A percentile compares a stretch with the other conserved stretches of the same genome.
Conservation (phyloP, 2,329 filamentous ascomycete genomes). For the Aspergillus sp. region DNA sequence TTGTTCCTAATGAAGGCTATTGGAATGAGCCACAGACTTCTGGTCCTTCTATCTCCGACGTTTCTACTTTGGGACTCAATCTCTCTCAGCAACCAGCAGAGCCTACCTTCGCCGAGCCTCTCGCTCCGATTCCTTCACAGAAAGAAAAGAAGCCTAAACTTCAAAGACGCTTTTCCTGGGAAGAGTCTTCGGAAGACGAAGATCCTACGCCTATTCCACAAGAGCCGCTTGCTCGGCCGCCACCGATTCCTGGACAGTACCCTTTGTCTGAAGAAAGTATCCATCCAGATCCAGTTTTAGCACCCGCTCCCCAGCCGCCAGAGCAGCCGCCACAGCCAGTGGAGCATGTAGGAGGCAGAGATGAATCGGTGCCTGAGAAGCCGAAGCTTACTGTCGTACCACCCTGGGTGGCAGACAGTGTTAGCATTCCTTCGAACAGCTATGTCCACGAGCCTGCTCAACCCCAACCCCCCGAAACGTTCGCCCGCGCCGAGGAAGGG, state of each 20-base stretch:
- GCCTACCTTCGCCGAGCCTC: not conserved
- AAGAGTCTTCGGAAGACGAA: slow-evolving; percentile 34
- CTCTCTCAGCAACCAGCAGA: slow-evolving; percentile 15
- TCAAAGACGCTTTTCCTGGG: slow-evolving; percentile 51
- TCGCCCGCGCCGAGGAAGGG: slow-evolving; percentile 16
- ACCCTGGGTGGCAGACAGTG: slow-evolving; percentile 25
- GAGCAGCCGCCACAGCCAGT: slow-evolving; percentile 14
- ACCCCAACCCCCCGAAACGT: slow-evolving; percentile 14
- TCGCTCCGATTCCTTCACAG: slow-evolving; percentile 15
- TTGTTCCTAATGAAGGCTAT: slow-evolving; percentile 43
- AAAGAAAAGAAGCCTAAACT: slow-evolving; percentile 31
- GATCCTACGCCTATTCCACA: slow-evolving; percentile 22
- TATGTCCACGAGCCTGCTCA: slow-evolving; percentile 21
- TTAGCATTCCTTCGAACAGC: slow-evolving; percentile 21
- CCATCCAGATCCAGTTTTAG: slow-evolving; percentile 13
- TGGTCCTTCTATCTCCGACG: slow-evolving; percentile 25
- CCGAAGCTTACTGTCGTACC: slow-evolving; percentile 39
- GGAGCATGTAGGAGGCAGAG: slow-evolving; percentile 2
- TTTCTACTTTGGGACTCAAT: slow-evolving; percentile 18
- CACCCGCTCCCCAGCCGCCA: slow-evolving; percentile 13
- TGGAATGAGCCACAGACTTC: slow-evolving; percentile 35
- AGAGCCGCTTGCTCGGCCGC: slow-evolving; percentile 21
- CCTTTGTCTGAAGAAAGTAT: slow-evolving; percentile 25
- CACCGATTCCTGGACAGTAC: slow-evolving; percentile 27
- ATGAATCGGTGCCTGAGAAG: slow-evolving; percentile 26